Evolutionary conservation across 306 rosid genomes (phyloP), one percentile per base, ranked within the genome.

Genomic region (Neltuma alba): DNA sequence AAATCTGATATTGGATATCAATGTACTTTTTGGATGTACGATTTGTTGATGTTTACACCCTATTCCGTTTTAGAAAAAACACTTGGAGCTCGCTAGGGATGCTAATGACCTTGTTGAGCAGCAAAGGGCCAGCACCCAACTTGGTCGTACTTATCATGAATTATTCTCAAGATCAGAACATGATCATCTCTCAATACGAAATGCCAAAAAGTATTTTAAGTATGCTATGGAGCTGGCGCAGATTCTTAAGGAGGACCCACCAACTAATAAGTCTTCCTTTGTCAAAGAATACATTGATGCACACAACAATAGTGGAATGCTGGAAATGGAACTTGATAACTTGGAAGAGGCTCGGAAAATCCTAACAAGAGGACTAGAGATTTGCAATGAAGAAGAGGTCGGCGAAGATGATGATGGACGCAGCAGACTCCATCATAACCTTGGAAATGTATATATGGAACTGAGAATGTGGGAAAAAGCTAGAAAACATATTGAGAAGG

Each of bases 361-460:
- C 57, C 67, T 95, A 18, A 78, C 33, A 4, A 65, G 42, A 82
- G 97, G 96, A 54, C 72, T 95, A 67, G 68, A 84, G 66, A 92
- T 92, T 79, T 95, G 99, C 31, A 81, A 89, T 0, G 94, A 92
- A 80, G 99, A 95, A 81, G 99, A 95, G 89, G 84, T 92, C 37
- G 60, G 71, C n/a, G 87, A 82, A 81, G 65, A 74, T 28, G 90
- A 95, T 41, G 97, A 86, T 55, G 89, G 87, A 20, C 92, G 98
- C 28, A 95, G 89, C 74, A 89, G 99, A 89, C 93, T 95, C 37
- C 96, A 91, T 83, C 97, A 95, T 87, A 90, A 91, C 86, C 97
- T 95, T 75, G 99, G 99, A 63, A 83, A 82, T 78, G 91, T 92
- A 70, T 95, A 87, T 68, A 84, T 83, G 77, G 93, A 92, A 75